Base-by-base conservation (phyloP, 208 protist genomes). In the Novymonas esmeraldas region DNA sequence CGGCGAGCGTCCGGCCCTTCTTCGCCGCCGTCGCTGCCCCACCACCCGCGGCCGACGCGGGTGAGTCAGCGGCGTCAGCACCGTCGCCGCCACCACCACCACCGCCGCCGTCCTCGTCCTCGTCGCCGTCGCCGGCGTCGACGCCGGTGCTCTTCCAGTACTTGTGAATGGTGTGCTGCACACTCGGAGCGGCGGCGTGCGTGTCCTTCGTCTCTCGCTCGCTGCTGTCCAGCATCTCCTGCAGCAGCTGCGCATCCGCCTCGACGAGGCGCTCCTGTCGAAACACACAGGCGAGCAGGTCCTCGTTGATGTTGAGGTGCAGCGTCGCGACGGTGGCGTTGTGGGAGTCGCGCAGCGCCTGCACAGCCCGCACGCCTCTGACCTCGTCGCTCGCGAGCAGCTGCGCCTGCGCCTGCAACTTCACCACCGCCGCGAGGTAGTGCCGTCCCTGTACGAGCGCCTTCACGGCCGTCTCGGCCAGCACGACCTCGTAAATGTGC, bases 261-360 rank as follows among this genome's bases (percentile, higher is more conserved):
- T 85, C 84, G 26, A 78, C 56, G 33, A 90, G 70, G 7, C 76
- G 74, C 46, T 89, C 79, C 48, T 93, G 78, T 3, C 85, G 75
- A 77, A 95, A 95, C 0, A 95, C 79, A 61, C 85, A 94, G 28
- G 70, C 59, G 36, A 94, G 75, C 24, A 95, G 64, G 55, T 91
- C 85, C 59, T 93, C 83, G 33, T 90, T 79, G 38, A 95, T 86
- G 18, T 60, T 67, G 28, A 60, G 63, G 66, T 93, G 87, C 55
- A 95, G 49, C 14, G 78, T 89, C 20, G 75, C 50, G 1, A 83
- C 56, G 9, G 82, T 84, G 13, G 64, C 48, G 36, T 84, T 76
- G 42, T 92, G 82, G 49, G 79, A 82, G 50, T 89, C 84, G 18
- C 79, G 77, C 41, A 96, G 60, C 5, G 52, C 49, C 45, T 87